A percentile compares a stretch with the other conserved stretches of the same genome.
Evolutionary conservation across 1,139 yeast species (phyloP).

Genomic region (Geotrichum bryndzae): DNA sequence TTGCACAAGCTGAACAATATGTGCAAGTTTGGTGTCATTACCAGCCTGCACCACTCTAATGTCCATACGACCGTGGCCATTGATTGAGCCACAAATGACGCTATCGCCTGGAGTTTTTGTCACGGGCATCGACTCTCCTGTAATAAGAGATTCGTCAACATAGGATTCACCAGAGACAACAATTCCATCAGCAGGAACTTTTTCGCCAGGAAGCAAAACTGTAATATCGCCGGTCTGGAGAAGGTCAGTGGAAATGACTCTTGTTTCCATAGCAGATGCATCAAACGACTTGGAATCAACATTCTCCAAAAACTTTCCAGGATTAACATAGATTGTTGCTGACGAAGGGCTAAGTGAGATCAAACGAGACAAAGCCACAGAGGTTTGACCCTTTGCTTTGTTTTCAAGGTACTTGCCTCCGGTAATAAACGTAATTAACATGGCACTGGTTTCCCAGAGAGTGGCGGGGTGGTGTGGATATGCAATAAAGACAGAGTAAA

Average conservation of each 20-base stretch:
- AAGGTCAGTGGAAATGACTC: slow-evolving; percentile 58
- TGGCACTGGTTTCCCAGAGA: slow-evolving; percentile 79
- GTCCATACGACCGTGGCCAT: slow-evolving; percentile 68
- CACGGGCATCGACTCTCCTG: slow-evolving; percentile 85
- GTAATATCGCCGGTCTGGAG: slow-evolving; percentile 74
- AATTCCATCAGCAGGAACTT: slow-evolving; percentile 86
- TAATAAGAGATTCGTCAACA: slow-evolving; percentile 78
- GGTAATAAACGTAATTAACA: slow-evolving; percentile 77
- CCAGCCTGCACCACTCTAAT: slow-evolving; percentile 68
- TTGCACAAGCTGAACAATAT: slow-evolving; percentile 77
- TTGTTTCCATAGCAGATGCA: slow-evolving; percentile 25
- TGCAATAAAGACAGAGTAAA: slow-evolving; percentile 38
- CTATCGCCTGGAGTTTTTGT: slow-evolving; percentile 52
- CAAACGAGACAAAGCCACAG: slow-evolving; percentile 75
- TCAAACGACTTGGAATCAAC: slow-evolving; percentile 13
- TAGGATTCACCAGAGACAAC: slow-evolving; percentile 74
- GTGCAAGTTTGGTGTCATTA: slow-evolving; percentile 77
- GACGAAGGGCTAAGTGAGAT: slow-evolving; percentile 74
- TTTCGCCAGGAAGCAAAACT: slow-evolving; percentile 76
- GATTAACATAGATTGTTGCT: slow-evolving; percentile 49
- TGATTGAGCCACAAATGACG: slow-evolving; percentile 87
- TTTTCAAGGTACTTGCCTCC: slow-evolving; percentile 89
- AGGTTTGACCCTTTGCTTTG: slow-evolving; percentile 89
- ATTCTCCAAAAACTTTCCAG: slow-evolving; percentile 20
- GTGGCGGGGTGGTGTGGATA: slow-evolving; percentile 50